Evolutionary conservation across 148 eudicot genomes (phyloP), one percentile per base, ranked within the genome.

Genomic region (Selenicereus undatus): DNA sequence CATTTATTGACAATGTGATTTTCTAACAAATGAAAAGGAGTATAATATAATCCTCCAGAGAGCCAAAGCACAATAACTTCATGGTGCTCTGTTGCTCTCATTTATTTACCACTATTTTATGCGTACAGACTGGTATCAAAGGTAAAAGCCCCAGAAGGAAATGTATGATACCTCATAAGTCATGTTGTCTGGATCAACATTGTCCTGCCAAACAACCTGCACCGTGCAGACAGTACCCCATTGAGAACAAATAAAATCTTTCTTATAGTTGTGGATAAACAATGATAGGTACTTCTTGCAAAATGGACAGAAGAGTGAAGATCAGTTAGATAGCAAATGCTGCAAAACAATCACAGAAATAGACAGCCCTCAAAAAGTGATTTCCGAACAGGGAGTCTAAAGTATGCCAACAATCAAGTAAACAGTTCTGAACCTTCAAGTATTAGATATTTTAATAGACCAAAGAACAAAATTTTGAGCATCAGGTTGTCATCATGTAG

Each of bases 141-240:
- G 42, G 11, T 70, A 72, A 39, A 51, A 36, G 71, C 71, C 11
- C 5, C 35, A 66, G 0, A 2, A 17, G 79, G 50, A 62, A 71
- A 73, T 32, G 71, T 70, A 48, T n/a, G 74, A 26, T 78, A 95
- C 99, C 99, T 95, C 99, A 79, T 95, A 95, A 76, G 92, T 93
- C 99, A 95, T 93, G 89, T 82, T 88, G 85, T 93, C 97, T 77
- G 93, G 99, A 82, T 95, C 97, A 66, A 95, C 83, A 65, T 86
- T 85, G 85, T 95, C 97, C 89, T 92, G 93, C 97, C 97, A 91
- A 71, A 85, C 64, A 82, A 84, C 89, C 97, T 92, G 93, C 88
- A 89, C 73, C 45, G 72, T 78, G 51, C 30, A 74, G 27, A 48
- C 11, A 77, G 14, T 8, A 50, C 8, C 74, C 30, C 68, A 42